phyloP scores from a whole-genome alignment of 2,329 filamentous ascomycete genomes.

The Venturia aucupariae region DNA sequence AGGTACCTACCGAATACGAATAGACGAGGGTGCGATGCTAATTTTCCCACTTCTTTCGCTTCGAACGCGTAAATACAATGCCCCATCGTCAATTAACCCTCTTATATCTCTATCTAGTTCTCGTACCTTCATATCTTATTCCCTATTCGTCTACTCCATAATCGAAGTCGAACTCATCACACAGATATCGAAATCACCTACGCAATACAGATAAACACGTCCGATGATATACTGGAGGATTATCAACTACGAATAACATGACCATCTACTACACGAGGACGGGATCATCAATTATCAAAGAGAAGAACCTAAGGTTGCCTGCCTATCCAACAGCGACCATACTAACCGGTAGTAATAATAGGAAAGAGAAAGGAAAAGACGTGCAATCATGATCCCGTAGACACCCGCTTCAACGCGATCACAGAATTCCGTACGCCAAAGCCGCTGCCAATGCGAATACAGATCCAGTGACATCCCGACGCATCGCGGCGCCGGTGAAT shows the following conservation, averaged over 20 bases:
- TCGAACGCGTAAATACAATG: background rate
- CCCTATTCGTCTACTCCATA: background rate
- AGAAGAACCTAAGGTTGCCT: background rate
- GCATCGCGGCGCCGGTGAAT: background rate
- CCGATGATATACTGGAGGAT: too few relatives aligned
- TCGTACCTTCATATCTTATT: background rate
- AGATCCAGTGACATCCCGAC: background rate
- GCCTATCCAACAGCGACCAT: background rate
- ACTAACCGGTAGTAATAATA: background rate
- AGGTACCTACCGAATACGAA: background rate
- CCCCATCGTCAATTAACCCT: background rate
- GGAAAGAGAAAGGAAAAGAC: background rate
- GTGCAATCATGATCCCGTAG: background rate
- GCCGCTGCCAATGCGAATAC: slow-evolving; percentile 6
- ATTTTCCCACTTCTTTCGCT: background rate
- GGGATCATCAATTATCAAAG: background rate
- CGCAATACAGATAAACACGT: too few relatives aligned
- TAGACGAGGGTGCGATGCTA: background rate
- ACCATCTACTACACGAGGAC: background rate
- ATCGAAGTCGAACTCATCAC: background rate
- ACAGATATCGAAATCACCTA: too few relatives aligned
- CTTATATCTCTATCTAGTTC: background rate
- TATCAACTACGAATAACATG: too few relatives aligned
- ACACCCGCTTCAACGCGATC: background rate
- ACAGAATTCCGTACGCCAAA: slow-evolving; percentile 1